phyloP scores from a whole-genome alignment of 2,329 filamentous ascomycete species.

The Neofusicoccum sp. region DNA sequence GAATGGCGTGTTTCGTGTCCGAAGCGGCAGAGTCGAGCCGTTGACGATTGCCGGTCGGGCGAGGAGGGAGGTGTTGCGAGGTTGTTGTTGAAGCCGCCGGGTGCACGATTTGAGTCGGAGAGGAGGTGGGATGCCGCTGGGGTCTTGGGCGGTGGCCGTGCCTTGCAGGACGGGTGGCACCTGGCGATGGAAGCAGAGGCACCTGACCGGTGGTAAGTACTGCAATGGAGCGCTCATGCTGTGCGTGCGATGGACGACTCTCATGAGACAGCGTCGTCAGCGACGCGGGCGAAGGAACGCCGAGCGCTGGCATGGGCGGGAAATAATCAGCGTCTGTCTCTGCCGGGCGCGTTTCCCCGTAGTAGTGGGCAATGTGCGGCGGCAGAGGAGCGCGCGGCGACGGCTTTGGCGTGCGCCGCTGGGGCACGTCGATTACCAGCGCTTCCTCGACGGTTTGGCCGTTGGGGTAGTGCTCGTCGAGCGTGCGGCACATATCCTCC shows the following conservation, averaged over 20 bases:
- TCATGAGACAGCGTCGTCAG: constrained; percentile 40
- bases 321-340: constrained; percentile 82
- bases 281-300: constrained; percentile 44
- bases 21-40: constrained; percentile 46
- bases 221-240: constrained; percentile 69
- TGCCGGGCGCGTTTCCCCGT: constrained; percentile 66
- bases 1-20: constrained; percentile 45
- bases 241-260: constrained; percentile 42
- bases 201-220: constrained; percentile 80
- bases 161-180: constrained; percentile 59
- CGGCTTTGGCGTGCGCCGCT: constrained; percentile 73
- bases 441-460: constrained; percentile 90
- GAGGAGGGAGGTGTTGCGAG: constrained; percentile 36
- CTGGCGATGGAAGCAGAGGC: constrained; percentile 80
- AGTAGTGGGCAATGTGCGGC: constrained; percentile 42
- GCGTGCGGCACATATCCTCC: constrained; percentile 74
- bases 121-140: constrained; percentile 75
- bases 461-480: constrained; percentile 83
- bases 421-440: constrained; percentile 83
- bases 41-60: constrained; percentile 32
- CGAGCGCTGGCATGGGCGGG: constrained; percentile 61
- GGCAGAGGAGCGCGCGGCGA: constrained; percentile 65
- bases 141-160: constrained; percentile 65
- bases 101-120: constrained; percentile 66
- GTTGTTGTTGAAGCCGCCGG: constrained; percentile 41